Percentiles rank a stretch among this genome's conserved stretches.
Conservation (phyloP, 2,329 filamentous ascomycete species). For the Dactylellina sp. region DNA sequence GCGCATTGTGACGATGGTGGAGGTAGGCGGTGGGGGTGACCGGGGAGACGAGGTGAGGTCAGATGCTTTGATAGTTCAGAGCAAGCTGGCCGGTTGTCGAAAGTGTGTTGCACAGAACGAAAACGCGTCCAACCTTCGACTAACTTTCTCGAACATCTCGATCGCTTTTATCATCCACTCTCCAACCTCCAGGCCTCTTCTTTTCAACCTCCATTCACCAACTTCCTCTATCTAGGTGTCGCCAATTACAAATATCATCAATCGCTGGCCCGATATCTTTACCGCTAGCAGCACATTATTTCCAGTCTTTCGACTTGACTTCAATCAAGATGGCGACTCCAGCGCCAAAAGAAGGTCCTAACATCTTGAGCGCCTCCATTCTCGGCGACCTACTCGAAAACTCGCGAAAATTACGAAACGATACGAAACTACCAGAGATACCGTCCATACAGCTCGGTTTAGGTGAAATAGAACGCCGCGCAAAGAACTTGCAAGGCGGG, state of each 20-base stretch:
- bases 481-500: slow-evolving; percentile 79
- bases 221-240: not conserved
- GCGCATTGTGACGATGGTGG: slow-evolving; percentile 42
- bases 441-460: slow-evolving; percentile 91
- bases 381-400: slow-evolving; percentile 61
- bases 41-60: slow-evolving; percentile 1
- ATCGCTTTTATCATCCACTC: slow-evolving; percentile 12
- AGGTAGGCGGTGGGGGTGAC: slow-evolving; percentile 14
- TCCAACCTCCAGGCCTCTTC: not conserved
- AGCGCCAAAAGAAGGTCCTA: slow-evolving; percentile 42
- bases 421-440: slow-evolving; percentile 79
- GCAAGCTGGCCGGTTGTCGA: slow-evolving; percentile 15
- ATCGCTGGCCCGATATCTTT: slow-evolving; percentile 10
- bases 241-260: slow-evolving; percentile 10
- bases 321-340: slow-evolving; percentile 46
- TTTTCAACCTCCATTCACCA: slow-evolving; percentile 13
- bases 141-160: slow-evolving; percentile 38
- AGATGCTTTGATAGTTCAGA: slow-evolving; percentile 12
- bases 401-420: slow-evolving; percentile 63
- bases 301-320: not conserved
- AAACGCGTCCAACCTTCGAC: slow-evolving; percentile 55
- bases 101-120: slow-evolving; percentile 52
- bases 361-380: slow-evolving; percentile 51
- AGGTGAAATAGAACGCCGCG: slow-evolving; percentile 83
- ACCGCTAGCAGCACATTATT: not conserved